phyloP scores from a whole-genome alignment of 441 rosid genomes.

The Erysimum cheiri region DNA sequence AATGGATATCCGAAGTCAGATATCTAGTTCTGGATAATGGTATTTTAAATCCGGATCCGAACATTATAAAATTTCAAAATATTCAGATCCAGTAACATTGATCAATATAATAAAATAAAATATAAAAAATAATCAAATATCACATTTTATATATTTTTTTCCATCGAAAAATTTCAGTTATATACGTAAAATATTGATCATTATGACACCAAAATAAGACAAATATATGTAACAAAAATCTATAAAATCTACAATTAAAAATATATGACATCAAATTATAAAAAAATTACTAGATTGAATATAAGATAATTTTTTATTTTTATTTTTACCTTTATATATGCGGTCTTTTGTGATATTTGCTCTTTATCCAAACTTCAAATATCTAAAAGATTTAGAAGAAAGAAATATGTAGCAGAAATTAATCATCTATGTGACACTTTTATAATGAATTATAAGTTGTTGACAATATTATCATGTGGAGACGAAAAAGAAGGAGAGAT shows the following conservation, averaged over 20 bases:
- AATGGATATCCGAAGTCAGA: too few relatives aligned
- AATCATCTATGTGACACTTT: neutral
- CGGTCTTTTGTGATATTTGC: neutral
- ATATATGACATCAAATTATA: neutral
- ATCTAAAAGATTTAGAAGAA: neutral
- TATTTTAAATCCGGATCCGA: neutral
- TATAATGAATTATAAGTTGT: neutral
- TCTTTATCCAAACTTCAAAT: neutral
- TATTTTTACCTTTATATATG: conserved; percentile 12
- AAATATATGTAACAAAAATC: neutral
- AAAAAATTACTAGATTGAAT: neutral
- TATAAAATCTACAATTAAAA: neutral
- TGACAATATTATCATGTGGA: neutral
- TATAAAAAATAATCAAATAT: neutral
- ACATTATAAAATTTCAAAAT: neutral
- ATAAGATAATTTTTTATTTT: neutral
- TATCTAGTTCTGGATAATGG: too few relatives aligned
- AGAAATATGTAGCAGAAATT: neutral
- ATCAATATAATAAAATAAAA: too few relatives aligned
- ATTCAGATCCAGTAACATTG: neutral
- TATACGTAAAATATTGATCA: neutral
- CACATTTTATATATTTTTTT: neutral
- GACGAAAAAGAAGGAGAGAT: neutral
- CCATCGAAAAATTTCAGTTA: neutral
- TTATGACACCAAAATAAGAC: neutral